Conservation (phyloP, 2,329 filamentous ascomycete genomes). For the Penicillium crustosum region DNA sequence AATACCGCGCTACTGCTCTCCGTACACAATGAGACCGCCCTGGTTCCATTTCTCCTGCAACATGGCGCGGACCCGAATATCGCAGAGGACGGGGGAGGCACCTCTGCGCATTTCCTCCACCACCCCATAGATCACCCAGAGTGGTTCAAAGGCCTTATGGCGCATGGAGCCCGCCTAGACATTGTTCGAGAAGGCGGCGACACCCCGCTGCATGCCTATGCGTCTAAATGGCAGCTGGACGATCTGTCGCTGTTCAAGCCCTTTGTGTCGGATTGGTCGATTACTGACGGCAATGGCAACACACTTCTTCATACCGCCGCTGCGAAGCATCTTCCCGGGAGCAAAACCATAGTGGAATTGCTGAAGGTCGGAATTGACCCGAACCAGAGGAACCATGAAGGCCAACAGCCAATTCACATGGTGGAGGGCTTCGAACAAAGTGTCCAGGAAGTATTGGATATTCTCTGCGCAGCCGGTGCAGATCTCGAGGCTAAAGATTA, state of each 20-base stretch:
- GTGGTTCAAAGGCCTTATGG: conserved; percentile 11
- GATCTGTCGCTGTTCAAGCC: conserved; percentile 15
- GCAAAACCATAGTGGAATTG: neutral
- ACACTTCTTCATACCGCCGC: conserved; percentile 19
- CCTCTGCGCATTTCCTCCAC: conserved; percentile 12
- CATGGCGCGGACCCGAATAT: conserved; percentile 12
- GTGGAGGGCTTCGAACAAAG: neutral
- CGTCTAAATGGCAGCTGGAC: conserved; percentile 4
- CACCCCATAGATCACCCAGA: neutral
- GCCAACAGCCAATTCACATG: conserved; percentile 2
- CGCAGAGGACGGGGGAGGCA: conserved; percentile 10
- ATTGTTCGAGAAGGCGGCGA: conserved; percentile 4
- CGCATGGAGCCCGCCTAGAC: conserved; percentile 17
- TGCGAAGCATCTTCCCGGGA: neutral
- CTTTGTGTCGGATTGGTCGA: conserved; percentile 13
- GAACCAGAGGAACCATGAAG: conserved; percentile 1
- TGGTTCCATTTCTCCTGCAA: neutral
- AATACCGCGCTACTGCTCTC: conserved; percentile 1
- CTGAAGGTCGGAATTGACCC: conserved; percentile 1
- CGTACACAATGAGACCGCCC: neutral
- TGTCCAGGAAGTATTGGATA: neutral
- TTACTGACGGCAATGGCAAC: conserved; percentile 15
- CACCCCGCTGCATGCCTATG: conserved; percentile 18
- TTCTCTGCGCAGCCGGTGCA: conserved; percentile 11
- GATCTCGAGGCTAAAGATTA: conserved; percentile 20